These are phyloP conservation scores for Umbelopsis ramanniana DNA, from an alignment of 192 early-diverging fungal species.

Conservation along the genomic window DNA sequence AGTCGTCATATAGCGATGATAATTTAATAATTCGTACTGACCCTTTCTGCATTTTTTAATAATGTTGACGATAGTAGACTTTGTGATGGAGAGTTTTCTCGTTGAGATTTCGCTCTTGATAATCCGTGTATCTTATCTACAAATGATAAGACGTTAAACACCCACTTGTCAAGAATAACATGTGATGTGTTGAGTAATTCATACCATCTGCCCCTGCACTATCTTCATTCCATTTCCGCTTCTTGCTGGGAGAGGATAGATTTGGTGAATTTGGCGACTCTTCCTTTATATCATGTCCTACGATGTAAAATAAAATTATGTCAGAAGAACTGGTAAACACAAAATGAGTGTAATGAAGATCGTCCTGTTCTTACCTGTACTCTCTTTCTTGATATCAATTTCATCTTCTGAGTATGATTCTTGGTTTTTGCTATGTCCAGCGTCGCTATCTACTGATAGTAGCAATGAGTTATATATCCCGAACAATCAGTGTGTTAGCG, in stretches of 20 bases:
- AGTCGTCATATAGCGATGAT: background rate
- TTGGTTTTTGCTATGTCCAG: background rate
- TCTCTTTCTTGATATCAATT: slow-evolving; percentile 1
- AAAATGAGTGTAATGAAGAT: background rate
- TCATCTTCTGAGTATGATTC: slow-evolving; percentile 12
- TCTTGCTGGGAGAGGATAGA: slow-evolving; percentile 3
- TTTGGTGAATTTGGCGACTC: background rate
- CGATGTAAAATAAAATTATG: background rate
- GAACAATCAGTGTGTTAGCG: background rate
- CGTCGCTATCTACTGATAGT: background rate
- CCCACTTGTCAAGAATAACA: background rate
- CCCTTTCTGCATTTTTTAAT: slow-evolving; percentile 13
- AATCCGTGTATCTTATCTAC: background rate
- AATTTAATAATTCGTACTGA: background rate
- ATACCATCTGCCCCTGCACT: background rate
- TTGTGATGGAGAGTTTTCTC: slow-evolving; percentile 11
- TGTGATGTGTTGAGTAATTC: background rate
- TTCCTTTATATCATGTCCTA: slow-evolving; percentile 8
- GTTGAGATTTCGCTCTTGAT: background rate
- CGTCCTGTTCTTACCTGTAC: background rate
- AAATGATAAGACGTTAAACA: background rate
- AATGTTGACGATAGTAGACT: slow-evolving; percentile 7
- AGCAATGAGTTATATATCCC: background rate
- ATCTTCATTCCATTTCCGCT: slow-evolving; percentile 16
- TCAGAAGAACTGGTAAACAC: background rate